phyloP scores from a whole-genome alignment of 257 asterid species.

The Solanum boliviense region DNA sequence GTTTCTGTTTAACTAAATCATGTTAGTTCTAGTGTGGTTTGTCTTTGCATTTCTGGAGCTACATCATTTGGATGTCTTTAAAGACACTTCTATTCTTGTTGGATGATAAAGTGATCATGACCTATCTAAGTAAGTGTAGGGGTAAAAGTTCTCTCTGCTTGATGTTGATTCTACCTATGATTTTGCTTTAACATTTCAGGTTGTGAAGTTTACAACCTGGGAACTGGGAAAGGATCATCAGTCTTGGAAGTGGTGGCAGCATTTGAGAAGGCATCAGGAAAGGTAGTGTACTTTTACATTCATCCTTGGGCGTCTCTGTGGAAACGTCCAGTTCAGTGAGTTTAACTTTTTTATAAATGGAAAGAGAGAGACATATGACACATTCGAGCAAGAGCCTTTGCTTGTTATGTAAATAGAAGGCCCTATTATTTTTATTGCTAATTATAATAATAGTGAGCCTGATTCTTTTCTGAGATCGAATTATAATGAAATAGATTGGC shows the following conservation, averaged over 20 bases:
- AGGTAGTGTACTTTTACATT: conserved; percentile 31
- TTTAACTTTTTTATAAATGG: neutral
- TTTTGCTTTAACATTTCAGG: conserved; percentile 32
- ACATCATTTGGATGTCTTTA: neutral
- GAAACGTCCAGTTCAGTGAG: neutral
- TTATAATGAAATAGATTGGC: neutral
- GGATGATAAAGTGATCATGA: neutral
- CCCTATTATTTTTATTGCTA: neutral
- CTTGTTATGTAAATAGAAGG: neutral
- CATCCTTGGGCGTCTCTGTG: neutral
- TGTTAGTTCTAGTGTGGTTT: neutral
- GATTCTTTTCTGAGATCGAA: neutral
- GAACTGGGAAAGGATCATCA: conserved; percentile 95
- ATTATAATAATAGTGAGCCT: neutral
- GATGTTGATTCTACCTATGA: neutral
- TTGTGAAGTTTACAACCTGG: conserved; percentile 94
- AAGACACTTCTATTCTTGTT: neutral
- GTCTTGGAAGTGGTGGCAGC: conserved; percentile 97
- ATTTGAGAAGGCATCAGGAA: conserved; percentile 95
- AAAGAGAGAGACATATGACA: neutral
- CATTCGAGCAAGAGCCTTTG: neutral
- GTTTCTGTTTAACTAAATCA: neutral
- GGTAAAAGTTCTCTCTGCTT: neutral
- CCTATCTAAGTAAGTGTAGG: neutral
- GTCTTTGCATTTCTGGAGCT: neutral